Percentiles rank a stretch among this genome's conserved stretches.
phyloP scores from a whole-genome alignment of 2,329 filamentous ascomycete species.

The Trichoderma sp. region DNA sequence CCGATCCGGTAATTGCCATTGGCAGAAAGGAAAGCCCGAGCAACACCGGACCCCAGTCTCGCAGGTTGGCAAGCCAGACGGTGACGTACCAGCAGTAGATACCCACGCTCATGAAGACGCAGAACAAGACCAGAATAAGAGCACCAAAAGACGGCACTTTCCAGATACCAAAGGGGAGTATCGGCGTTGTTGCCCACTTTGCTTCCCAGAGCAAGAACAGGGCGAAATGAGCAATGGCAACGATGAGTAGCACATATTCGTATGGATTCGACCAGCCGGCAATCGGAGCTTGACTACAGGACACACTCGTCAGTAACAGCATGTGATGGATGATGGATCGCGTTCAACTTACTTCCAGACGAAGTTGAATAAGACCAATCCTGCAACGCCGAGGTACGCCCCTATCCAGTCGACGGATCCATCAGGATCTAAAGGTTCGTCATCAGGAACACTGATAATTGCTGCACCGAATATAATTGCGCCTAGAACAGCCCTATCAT shows the following conservation, averaged over 20 bases:
- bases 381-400: background rate
- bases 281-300: background rate
- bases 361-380: background rate
- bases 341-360: background rate
- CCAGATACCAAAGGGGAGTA: background rate
- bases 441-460: background rate
- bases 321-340: background rate
- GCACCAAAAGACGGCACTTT: background rate
- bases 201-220: background rate
- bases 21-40: background rate
- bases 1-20: background rate
- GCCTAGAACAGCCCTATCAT: background rate
- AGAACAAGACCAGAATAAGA: background rate
- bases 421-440: background rate
- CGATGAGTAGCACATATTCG: slow-evolving; percentile 1
- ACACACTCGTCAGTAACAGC: background rate
- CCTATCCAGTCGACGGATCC: background rate
- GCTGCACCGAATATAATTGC: background rate
- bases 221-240: background rate
- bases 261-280: background rate
- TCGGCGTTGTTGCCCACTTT: background rate
- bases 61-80: background rate
- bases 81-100: background rate
- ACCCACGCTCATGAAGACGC: background rate
- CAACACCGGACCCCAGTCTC: background rate